Percentiles rank a stretch among this genome's conserved stretches.
Conservation (phyloP, 345 rosid genomes). For the Erodium maritimum region DNA sequence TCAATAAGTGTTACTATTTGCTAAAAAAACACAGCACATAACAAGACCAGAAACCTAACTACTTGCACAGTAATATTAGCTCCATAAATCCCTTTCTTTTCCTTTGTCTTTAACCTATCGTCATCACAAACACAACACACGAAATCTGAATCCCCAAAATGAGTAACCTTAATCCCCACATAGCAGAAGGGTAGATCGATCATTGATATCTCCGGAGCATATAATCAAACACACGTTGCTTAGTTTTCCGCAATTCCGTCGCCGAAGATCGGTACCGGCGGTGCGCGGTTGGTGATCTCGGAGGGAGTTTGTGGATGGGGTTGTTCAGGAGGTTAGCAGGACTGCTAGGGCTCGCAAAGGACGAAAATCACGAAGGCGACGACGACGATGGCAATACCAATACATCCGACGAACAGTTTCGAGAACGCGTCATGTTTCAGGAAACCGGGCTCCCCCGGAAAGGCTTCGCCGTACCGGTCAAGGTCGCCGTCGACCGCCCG, state of each 20-base stretch:
- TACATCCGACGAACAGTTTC: constrained; percentile 4
- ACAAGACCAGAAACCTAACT: background rate
- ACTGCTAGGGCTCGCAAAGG: constrained; percentile 55
- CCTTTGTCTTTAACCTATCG: too few relatives aligned
- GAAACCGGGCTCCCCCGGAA: constrained; percentile 63
- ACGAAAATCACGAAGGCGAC: constrained; percentile 41
- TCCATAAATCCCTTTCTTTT: background rate
- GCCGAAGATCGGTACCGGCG: background rate
- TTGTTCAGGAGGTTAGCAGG: constrained; percentile 77
- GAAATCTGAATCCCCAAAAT: background rate
- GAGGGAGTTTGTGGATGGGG: constrained; percentile 37
- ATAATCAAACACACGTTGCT: background rate
- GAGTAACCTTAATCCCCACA: background rate
- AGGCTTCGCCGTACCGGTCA: constrained; percentile 80
- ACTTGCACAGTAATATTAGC: background rate
- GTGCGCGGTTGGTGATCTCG: constrained; percentile 2
- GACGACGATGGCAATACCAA: constrained; percentile 17
- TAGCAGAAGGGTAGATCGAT: background rate
- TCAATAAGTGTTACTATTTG: too few relatives aligned
- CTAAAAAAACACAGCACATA: background rate
- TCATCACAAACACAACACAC: background rate
- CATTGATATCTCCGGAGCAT: background rate
- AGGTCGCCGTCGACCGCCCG: constrained; percentile 64
- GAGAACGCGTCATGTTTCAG: constrained; percentile 25
- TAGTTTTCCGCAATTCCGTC: background rate